phyloP scores from a whole-genome alignment of 2,329 filamentous ascomycete genomes.

The Lecanicillium sp. region DNA sequence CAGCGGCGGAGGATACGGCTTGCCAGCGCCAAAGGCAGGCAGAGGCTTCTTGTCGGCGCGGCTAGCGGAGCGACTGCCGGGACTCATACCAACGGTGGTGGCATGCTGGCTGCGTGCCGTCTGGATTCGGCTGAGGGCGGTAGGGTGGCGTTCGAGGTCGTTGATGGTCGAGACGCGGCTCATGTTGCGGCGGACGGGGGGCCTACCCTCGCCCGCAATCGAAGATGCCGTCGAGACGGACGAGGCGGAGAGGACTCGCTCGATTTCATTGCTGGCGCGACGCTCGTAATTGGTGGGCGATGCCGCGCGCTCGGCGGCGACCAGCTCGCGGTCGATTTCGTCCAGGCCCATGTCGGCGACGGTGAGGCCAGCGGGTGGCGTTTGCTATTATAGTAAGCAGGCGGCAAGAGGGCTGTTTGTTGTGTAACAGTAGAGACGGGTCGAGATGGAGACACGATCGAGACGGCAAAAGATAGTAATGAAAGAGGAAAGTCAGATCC shows the following conservation, averaged over 20 bases:
- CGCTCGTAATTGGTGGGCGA: conserved; percentile 33
- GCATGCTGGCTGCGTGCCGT: conserved; percentile 66
- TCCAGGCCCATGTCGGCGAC: conserved; percentile 37
- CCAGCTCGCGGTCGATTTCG: conserved; percentile 48
- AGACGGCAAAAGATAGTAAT: too few relatives aligned
- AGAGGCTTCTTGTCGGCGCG: conserved; percentile 53
- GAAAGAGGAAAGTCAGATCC: too few relatives aligned
- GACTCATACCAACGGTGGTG: conserved; percentile 57
- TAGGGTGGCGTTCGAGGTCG: conserved; percentile 64
- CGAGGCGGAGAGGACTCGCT: conserved; percentile 51
- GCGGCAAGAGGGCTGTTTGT: too few relatives aligned
- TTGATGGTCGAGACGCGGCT: conserved; percentile 57
- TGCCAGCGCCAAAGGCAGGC: conserved; percentile 67
- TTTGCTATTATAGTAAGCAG: too few relatives aligned
- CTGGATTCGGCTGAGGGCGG: conserved; percentile 64
- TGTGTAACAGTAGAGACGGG: too few relatives aligned
- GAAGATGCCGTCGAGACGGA: conserved; percentile 45
- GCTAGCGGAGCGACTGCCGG: conserved; percentile 31
- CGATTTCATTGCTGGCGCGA: conserved; percentile 49
- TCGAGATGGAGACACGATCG: too few relatives aligned
- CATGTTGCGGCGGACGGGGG: conserved; percentile 40
- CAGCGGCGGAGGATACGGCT: conserved; percentile 63
- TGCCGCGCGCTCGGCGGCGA: conserved; percentile 50
- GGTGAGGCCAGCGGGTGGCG: background rate
- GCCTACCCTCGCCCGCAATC: conserved; percentile 29